phyloP scores from a whole-genome alignment of 2,329 filamentous ascomycete species.

The Clonostachys rhizophaga region DNA sequence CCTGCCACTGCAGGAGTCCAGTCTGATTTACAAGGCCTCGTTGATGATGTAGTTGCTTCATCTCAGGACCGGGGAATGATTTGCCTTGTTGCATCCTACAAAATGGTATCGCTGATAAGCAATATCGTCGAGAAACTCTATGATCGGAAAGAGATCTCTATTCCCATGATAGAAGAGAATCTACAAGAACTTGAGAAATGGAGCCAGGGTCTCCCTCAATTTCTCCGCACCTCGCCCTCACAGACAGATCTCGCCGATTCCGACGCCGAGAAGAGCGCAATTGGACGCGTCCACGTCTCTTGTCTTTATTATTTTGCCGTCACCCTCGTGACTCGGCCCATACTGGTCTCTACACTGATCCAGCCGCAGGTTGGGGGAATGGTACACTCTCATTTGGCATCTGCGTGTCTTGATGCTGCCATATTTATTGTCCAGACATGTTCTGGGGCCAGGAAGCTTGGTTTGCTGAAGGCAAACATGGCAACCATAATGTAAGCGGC shows the following conservation, averaged over 20 bases:
- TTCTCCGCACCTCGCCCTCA: slow-evolving; percentile 13
- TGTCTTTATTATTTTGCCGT: slow-evolving; percentile 56
- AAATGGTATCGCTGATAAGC: slow-evolving; percentile 35
- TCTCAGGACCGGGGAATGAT: slow-evolving; percentile 14
- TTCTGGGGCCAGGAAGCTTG: slow-evolving; percentile 35
- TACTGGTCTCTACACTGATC: slow-evolving; percentile 45
- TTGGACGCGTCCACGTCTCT: slow-evolving; percentile 48
- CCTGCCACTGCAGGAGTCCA: slow-evolving; percentile 24
- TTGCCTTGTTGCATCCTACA: slow-evolving; percentile 32
- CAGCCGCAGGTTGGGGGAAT: slow-evolving; percentile 20
- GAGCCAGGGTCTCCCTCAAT: slow-evolving; percentile 35
- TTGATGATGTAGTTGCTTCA: slow-evolving; percentile 11
- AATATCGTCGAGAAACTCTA: slow-evolving; percentile 37
- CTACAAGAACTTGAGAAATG: slow-evolving; percentile 36
- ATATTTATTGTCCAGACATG: slow-evolving; percentile 53
- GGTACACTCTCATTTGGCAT: slow-evolving; percentile 31
- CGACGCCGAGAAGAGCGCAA: slow-evolving; percentile 22
- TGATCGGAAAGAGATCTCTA: slow-evolving; percentile 23
- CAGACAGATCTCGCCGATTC: background rate
- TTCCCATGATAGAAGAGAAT: slow-evolving; percentile 27
- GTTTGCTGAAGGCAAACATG: slow-evolving; percentile 47
- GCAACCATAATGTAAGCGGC: slow-evolving; percentile 49
- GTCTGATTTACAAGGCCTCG: slow-evolving; percentile 13
- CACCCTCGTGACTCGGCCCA: slow-evolving; percentile 49
- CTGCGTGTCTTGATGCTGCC: slow-evolving; percentile 50